Evolutionary conservation across 2,329 filamentous ascomycete species (phyloP).

Genomic region (Aspergillus brasiliensis): DNA sequence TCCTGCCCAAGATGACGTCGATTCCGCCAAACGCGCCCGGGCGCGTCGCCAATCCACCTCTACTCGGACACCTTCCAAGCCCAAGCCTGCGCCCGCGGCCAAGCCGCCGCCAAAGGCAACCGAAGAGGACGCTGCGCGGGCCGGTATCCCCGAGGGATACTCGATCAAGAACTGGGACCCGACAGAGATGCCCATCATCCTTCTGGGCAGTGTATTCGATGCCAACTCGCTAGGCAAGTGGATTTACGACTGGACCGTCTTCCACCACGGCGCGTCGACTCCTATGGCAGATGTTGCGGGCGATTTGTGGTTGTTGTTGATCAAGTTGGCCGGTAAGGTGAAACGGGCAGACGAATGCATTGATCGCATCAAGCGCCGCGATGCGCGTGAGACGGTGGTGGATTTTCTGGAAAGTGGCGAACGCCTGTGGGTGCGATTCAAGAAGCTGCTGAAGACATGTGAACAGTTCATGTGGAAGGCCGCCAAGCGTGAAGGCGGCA

Average conservation of each 20-base stretch:
- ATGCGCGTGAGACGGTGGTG: slow-evolving; percentile 78
- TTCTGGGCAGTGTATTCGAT: slow-evolving; percentile 94
- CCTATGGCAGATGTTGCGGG: slow-evolving; percentile 90
- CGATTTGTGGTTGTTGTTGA: slow-evolving; percentile 91
- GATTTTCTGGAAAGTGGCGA: slow-evolving; percentile 91
- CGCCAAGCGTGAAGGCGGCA: slow-evolving; percentile 69
- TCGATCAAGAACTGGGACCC: slow-evolving; percentile 99
- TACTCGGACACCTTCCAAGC: slow-evolving; percentile 47
- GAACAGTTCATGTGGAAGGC: slow-evolving; percentile 95
- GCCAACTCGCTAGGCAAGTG: slow-evolving; percentile 97
- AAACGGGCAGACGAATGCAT: slow-evolving; percentile 84
- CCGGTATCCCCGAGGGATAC: slow-evolving; percentile 82
- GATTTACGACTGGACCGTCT: slow-evolving; percentile 99
- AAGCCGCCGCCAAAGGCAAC: slow-evolving; percentile 56
- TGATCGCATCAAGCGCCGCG: slow-evolving; percentile 68
- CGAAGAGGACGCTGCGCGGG: slow-evolving; percentile 64
- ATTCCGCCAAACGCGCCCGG: slow-evolving; percentile 51
- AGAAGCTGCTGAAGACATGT: slow-evolving; percentile 83
- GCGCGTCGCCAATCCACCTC: slow-evolving; percentile 59
- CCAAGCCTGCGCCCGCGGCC: slow-evolving; percentile 39
- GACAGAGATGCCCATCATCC: slow-evolving; percentile 86
- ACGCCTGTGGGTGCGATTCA: slow-evolving; percentile 80
- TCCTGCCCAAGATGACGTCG: slow-evolving; percentile 58
- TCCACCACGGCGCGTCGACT: slow-evolving; percentile 76
- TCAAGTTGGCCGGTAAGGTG: slow-evolving; percentile 90